These are phyloP conservation scores for Teunomyces barrocoloradensis DNA, from an alignment of 805 yeast species.

Conservation along the genomic window DNA sequence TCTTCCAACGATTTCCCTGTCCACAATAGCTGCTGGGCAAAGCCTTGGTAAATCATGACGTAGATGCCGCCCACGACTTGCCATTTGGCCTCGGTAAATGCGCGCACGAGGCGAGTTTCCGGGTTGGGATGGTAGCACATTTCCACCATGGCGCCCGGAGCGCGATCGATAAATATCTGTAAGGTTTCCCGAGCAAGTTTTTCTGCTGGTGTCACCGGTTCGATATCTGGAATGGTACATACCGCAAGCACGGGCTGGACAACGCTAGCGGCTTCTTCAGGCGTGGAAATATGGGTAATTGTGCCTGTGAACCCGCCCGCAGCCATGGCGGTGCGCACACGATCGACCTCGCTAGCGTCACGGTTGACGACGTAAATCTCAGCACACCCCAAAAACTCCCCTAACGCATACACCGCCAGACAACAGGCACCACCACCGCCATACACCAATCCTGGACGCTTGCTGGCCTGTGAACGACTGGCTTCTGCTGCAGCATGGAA, in stretches of 20 bases:
- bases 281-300: slow-evolving; percentile 22
- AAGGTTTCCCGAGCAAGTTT: slow-evolving; percentile 22
- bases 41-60: slow-evolving; percentile 22
- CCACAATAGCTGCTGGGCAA: slow-evolving; percentile 23
- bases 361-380: slow-evolving; percentile 28
- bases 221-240: background rate
- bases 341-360: slow-evolving; percentile 23
- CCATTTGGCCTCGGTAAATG: slow-evolving; percentile 24
- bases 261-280: slow-evolving; percentile 6
- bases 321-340: slow-evolving; percentile 16
- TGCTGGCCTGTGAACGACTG: slow-evolving; percentile 5
- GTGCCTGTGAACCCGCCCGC: slow-evolving; percentile 22
- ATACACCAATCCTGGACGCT: slow-evolving; percentile 28
- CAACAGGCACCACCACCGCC: slow-evolving; percentile 38
- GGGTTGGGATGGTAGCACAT: slow-evolving; percentile 35
- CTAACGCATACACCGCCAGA: slow-evolving; percentile 29
- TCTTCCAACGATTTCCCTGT: slow-evolving; percentile 24
- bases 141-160: slow-evolving; percentile 24
- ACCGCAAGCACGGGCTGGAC: background rate
- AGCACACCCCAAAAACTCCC: slow-evolving; percentile 23
- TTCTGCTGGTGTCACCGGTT: slow-evolving; percentile 16
- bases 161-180: slow-evolving; percentile 21
- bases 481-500: slow-evolving; percentile 12
- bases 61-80: slow-evolving; percentile 26
- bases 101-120: slow-evolving; percentile 21